phyloP scores from a whole-genome alignment of 2,329 filamentous ascomycete species.

The Colletotrichum theobromicola region DNA sequence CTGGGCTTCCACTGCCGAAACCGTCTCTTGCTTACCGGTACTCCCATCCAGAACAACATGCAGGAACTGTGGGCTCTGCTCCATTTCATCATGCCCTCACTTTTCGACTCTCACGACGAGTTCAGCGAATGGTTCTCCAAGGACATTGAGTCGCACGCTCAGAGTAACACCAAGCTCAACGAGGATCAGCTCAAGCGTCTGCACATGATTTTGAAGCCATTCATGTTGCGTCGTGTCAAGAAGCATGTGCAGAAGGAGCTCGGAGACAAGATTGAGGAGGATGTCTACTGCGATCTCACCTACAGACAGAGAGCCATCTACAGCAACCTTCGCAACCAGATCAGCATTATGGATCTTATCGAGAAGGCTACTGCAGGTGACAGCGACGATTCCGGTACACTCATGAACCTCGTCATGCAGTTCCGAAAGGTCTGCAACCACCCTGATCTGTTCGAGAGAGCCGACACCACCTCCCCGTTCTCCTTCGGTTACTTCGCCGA shows the following conservation, averaged over 20 bases:
- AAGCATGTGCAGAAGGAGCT: constrained; percentile 99
- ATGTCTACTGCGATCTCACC: constrained; percentile 95
- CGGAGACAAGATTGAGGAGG: constrained; percentile 96
- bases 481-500: constrained; percentile 89
- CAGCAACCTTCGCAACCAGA: constrained; percentile 90
- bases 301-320: constrained; percentile 97
- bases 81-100: constrained; percentile 99
- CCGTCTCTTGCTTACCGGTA: constrained; percentile 90
- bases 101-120: constrained; percentile 93
- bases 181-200: constrained; percentile 96
- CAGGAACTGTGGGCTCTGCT: constrained; percentile 97
- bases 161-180: constrained; percentile 99
- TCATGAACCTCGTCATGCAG: constrained; percentile 99
- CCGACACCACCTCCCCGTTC: constrained; percentile 87
- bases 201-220: constrained; percentile 98
- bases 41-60: constrained; percentile 99
- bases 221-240: constrained; percentile 99
- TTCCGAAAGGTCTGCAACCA: constrained; percentile 99
- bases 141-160: constrained; percentile 96
- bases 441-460: constrained; percentile 93
- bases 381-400: constrained; percentile 90
- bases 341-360: constrained; percentile 98
- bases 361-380: constrained; percentile 96
- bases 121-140: constrained; percentile 96
- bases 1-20: constrained; percentile 96